Evolutionary conservation across 805 yeast genomes (phyloP).

Genomic region (Yarrowia phangngaensis): DNA sequence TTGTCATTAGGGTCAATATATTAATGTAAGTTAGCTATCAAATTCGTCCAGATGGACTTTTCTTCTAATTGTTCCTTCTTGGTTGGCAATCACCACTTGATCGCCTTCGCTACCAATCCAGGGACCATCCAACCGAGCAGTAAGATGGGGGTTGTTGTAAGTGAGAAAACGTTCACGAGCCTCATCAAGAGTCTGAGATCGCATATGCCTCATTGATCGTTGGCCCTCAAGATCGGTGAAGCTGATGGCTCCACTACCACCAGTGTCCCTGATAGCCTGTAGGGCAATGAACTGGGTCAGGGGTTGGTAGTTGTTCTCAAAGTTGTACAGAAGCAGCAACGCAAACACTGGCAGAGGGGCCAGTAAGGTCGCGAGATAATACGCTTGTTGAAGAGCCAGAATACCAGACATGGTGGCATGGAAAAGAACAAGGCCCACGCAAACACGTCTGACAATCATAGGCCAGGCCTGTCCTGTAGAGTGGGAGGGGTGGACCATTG

Average conservation of each 20-base stretch:
- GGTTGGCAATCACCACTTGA: constrained; percentile 49
- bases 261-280: constrained; percentile 53
- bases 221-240: constrained; percentile 21
- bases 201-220: constrained; percentile 17
- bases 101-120: constrained; percentile 65
- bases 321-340: constrained; percentile 65
- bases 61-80: constrained; percentile 42
- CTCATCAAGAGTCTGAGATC: constrained; percentile 65
- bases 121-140: constrained; percentile 76
- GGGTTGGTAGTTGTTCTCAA: constrained; percentile 76
- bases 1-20: too few species aligned
- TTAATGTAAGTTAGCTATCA: constrained; percentile 38
- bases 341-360: constrained; percentile 75
- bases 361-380: constrained; percentile 63
- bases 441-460: constrained; percentile 72
- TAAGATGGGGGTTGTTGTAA: constrained; percentile 73
- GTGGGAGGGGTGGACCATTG: constrained; percentile 93
- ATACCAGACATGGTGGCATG: constrained; percentile 94
- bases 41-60: constrained; percentile 44
- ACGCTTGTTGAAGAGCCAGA: constrained; percentile 75
- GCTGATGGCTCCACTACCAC: constrained; percentile 10
- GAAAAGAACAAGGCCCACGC: constrained; percentile 74
- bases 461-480: constrained; percentile 98
- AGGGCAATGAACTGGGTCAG: constrained; percentile 81
- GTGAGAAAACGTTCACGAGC: constrained; percentile 64